Evolutionary conservation across 192 early-diverging fungal species (phyloP).

Genomic region (Podila minutissima): DNA sequence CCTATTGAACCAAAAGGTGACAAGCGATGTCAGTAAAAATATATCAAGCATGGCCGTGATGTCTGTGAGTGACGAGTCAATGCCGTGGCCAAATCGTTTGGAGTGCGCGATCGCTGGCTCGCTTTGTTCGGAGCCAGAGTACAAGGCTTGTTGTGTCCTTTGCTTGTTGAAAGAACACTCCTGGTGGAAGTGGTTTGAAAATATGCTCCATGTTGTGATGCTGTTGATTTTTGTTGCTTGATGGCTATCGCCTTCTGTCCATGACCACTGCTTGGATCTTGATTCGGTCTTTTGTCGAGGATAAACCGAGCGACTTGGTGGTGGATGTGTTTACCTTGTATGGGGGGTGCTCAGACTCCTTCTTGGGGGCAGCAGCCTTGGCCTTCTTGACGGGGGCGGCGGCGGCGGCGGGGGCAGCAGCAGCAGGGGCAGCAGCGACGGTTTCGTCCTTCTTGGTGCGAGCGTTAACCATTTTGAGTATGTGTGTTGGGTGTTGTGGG

Average conservation of each 20-base stretch:
- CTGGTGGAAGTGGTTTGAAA: not conserved
- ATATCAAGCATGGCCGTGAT: not conserved
- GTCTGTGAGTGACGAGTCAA: not conserved
- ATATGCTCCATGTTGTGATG: not conserved
- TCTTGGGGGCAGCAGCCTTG: conserved; percentile 49
- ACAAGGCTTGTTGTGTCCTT: not conserved
- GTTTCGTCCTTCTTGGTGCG: conserved; percentile 54
- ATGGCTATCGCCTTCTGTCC: not conserved
- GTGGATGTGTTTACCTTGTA: conserved; percentile 36
- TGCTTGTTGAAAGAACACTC: not conserved
- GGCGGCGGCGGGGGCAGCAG: conserved; percentile 33
- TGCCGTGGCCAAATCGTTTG: not conserved
- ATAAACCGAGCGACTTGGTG: not conserved
- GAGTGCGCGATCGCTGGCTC: not conserved
- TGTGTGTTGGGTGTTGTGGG: conserved; percentile 4
- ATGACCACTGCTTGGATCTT: not conserved
- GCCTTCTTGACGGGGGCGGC: conserved; percentile 50
- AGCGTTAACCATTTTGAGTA: conserved; percentile 36
- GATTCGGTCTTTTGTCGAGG: not conserved
- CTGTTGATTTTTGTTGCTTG: not conserved
- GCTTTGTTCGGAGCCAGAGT: too few relatives aligned
- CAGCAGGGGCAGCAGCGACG: conserved; percentile 29
- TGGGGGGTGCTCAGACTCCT: conserved; percentile 54
- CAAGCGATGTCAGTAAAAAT: not conserved
- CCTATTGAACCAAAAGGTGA: conserved; percentile 23